These are phyloP conservation scores for Ulota crispa DNA, from an alignment of 225 moss, liverwort and hornwort genomes.

Conservation along the genomic window DNA sequence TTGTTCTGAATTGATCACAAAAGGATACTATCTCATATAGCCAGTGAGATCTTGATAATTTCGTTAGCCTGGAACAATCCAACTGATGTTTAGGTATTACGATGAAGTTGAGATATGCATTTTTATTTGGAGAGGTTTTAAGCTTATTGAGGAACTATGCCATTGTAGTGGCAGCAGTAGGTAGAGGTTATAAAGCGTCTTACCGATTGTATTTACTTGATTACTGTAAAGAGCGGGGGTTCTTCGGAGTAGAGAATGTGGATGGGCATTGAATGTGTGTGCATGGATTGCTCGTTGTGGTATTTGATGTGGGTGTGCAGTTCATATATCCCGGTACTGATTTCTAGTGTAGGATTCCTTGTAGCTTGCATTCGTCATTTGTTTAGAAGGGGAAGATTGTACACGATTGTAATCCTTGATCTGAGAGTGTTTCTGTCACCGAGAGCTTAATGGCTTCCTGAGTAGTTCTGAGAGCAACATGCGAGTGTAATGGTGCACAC, in stretches of 20 bases:
- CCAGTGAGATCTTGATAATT: not conserved
- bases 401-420: not conserved
- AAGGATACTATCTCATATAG: not conserved
- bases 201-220: not conserved
- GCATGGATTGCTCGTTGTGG: not conserved
- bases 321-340: not conserved
- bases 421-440: not conserved
- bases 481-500: not conserved
- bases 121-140: not conserved
- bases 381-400: not conserved
- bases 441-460: not conserved
- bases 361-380: not conserved
- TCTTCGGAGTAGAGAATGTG: not conserved
- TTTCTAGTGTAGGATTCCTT: not conserved
- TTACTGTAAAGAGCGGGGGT: not conserved
- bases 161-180: not conserved
- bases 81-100: not conserved
- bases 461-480: not conserved
- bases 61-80: not conserved
- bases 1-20: not conserved
- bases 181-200: not conserved
- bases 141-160: not conserved
- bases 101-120: not conserved
- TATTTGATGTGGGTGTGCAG: not conserved
- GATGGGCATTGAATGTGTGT: not conserved